Percentiles rank a stretch among this genome's conserved stretches.
phyloP scores from a whole-genome alignment of 73 alveolate species.

The Paramecium bursaria region DNA sequence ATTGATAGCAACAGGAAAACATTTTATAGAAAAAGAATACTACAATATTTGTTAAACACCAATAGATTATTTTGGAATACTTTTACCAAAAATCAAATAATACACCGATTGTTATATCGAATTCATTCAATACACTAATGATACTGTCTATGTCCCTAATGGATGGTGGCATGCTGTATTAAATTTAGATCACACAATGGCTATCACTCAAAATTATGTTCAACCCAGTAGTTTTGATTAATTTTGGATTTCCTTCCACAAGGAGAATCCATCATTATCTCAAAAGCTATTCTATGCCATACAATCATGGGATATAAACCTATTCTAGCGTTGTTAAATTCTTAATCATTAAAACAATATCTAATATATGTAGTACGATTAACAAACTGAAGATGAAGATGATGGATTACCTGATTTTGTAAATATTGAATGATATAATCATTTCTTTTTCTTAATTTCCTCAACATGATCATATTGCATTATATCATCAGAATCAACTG shows the following conservation, averaged over 20 bases:
- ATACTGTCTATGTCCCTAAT: constrained; percentile 88
- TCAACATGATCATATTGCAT: constrained; percentile 55
- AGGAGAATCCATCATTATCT: constrained; percentile 52
- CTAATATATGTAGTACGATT: too few species aligned
- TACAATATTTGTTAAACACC: not conserved
- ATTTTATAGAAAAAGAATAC: constrained; percentile 67
- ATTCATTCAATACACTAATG: constrained; percentile 78
- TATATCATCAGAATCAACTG: constrained; percentile 55
- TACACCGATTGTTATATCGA: constrained; percentile 43
- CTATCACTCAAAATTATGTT: constrained; percentile 72
- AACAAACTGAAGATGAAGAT: too few species aligned
- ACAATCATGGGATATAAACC: too few species aligned
- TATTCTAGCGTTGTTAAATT: too few species aligned
- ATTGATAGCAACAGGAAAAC: constrained; percentile 60
- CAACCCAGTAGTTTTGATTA: not conserved
- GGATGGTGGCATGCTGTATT: constrained; percentile 96
- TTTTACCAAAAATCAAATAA: not conserved
- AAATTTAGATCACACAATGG: constrained; percentile 87
- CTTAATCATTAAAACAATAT: too few species aligned
- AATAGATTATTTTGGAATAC: constrained; percentile 24
- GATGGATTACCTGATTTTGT: too few species aligned
- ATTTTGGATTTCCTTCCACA: constrained; percentile 49
- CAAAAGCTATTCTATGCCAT: too few species aligned
- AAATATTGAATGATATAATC: not conserved
- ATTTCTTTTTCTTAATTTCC: constrained; percentile 42